These are phyloP conservation scores for Kodamaea restingae DNA, from an alignment of 805 yeast genomes.

Conservation along the genomic window DNA sequence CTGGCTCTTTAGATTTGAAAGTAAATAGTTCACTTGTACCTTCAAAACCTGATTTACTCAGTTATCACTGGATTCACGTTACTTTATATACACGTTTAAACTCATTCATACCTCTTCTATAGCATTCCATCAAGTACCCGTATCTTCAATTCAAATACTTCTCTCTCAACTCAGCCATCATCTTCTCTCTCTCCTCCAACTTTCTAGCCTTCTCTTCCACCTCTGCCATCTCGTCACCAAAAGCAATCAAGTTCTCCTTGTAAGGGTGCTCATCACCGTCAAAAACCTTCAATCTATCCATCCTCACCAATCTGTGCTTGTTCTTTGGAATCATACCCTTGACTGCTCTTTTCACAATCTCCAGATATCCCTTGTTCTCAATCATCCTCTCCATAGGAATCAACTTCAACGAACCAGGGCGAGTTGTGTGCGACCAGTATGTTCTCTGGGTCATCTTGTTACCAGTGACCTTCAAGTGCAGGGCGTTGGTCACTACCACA, in stretches of 20 bases:
- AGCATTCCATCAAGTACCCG: too few relatives aligned
- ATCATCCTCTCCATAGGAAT: slow-evolving; percentile 75
- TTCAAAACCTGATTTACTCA: too few relatives aligned
- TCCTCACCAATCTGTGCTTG: slow-evolving; percentile 68
- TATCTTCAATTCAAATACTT: slow-evolving; percentile 25
- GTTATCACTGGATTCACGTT: too few relatives aligned
- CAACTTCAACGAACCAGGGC: slow-evolving; percentile 86
- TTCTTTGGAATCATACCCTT: slow-evolving; percentile 96
- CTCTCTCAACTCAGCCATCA: slow-evolving; percentile 31
- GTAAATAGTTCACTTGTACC: too few relatives aligned
- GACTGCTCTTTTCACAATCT: slow-evolving; percentile 80
- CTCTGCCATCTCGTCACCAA: slow-evolving; percentile 68
- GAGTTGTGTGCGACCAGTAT: slow-evolving; percentile 84
- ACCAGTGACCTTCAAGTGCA: slow-evolving; percentile 78
- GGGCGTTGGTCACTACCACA: slow-evolving; percentile 93
- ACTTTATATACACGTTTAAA: slow-evolving; percentile 1
- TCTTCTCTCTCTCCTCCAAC: slow-evolving; percentile 32
- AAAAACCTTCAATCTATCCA: slow-evolving; percentile 79
- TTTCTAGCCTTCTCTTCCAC: slow-evolving; percentile 42
- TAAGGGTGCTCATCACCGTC: slow-evolving; percentile 91
- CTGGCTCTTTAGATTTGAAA: too few relatives aligned
- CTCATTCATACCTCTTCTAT: too few relatives aligned
- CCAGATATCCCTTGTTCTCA: slow-evolving; percentile 82
- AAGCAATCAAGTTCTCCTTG: slow-evolving; percentile 75
- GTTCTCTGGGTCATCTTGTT: slow-evolving; percentile 74